Evolutionary conservation across 1,284 basidiomycete species (phyloP), one percentile per base, ranked within the genome.

Genomic region (Athelia psychrophila): DNA sequence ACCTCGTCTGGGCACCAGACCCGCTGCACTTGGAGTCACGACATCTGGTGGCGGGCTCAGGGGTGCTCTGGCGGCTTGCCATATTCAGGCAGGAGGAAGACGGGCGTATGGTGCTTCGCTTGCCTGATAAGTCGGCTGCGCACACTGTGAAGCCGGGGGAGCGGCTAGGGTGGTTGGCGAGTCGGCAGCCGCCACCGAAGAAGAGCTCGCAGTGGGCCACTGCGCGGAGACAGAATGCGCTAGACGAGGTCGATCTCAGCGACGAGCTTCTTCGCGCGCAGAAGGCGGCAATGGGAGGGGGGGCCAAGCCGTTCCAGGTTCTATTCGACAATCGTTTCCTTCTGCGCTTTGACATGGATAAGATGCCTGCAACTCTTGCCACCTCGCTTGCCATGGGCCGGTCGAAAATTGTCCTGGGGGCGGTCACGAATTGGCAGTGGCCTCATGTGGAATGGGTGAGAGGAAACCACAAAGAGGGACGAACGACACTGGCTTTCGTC

Each of bases 61-160:
- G 80, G 15, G 87, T 90, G 2, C 60, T 81, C 27, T 90, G 83
- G 83, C 70, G 70, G 2, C 84, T 84, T 8, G 75, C 82, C 2
- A 49, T 72, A 36, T 60, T 71, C 16, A 54, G 56, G 23, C 58
- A 56, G 0, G 55, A 53, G 0, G 51, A 20, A 4, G 30, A 47
- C 27, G 33, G 40, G 51, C 10, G 66, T 75, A 47, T 65, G 58
- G 48, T 56, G 54, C 6, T 13, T 60, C 53, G 46, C 57, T 54
- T 49, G 53, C 56, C 51, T 54, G n/a, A 45, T 46, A 20, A 50
- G 18, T 50, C 40, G 51, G 16, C 36, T 57, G 47, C 59, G 10
- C 56, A 46, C 0, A 60, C 55, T 9, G 64, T 8, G 38, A 13
- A 30, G 27, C 5, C 5, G 27, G 38, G 38, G 9, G 38, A 62